phyloP scores from a whole-genome alignment of 345 rosid genomes.

The Gossypioides kirkii region DNA sequence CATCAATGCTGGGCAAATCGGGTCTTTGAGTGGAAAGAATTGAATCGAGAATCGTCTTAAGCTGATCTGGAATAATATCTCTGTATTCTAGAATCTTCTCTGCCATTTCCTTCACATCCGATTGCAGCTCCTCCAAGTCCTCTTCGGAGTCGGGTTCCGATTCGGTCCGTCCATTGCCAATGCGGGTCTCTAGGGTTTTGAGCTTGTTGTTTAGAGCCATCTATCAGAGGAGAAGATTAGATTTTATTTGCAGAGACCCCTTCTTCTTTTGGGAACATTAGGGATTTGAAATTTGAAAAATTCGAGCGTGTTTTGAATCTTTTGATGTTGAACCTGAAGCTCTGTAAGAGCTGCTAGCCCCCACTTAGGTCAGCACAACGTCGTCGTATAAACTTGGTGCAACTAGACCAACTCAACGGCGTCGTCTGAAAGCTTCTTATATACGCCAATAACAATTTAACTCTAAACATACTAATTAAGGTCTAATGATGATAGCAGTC shows the following conservation, averaged over 20 bases:
- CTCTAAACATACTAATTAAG: too few species aligned
- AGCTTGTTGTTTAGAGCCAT: conserved; percentile 23
- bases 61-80: conserved; percentile 55
- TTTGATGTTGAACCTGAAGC: neutral
- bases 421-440: neutral
- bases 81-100: conserved; percentile 56
- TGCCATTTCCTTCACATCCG: conserved; percentile 56
- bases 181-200: conserved; percentile 10
- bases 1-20: conserved; percentile 15
- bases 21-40: conserved; percentile 34
- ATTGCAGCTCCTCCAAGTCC: conserved; percentile 53
- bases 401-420: neutral
- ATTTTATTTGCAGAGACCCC: conserved; percentile 1
- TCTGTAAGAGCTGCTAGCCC: neutral
- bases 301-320: neutral
- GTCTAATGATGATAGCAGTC: too few species aligned
- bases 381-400: neutral
- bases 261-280: conserved; percentile 3
- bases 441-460: too few species aligned
- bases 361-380: neutral
- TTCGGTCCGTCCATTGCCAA: conserved; percentile 11
- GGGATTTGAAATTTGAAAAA: conserved; percentile 24
- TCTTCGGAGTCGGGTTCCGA: conserved; percentile 23
- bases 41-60: conserved; percentile 22
- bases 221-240: neutral